Conservation (phyloP, 2,329 filamentous ascomycete genomes). For the Neurospora crassa region DNA sequence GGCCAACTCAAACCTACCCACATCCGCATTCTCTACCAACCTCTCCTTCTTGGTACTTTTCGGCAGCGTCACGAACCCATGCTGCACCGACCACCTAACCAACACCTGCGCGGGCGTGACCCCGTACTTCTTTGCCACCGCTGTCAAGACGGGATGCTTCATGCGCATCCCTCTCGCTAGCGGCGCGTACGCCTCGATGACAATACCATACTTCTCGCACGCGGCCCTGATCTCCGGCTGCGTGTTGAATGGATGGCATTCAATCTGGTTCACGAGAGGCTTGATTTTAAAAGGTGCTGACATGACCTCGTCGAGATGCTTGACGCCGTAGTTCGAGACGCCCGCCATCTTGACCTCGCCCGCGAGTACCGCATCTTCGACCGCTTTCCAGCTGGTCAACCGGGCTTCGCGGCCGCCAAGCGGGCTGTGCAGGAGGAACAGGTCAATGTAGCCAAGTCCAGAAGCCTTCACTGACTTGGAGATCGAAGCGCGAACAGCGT, state of each 20-base stretch:
- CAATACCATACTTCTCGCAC: constrained; percentile 56
- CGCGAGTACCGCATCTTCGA: constrained; percentile 65
- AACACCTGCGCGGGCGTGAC: constrained; percentile 66
- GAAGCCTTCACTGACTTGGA: constrained; percentile 53
- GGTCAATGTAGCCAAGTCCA: constrained; percentile 64
- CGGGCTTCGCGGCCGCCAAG: constrained; percentile 62
- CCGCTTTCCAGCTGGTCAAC: constrained; percentile 63
- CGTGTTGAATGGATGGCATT: constrained; percentile 77
- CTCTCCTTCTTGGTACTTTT: constrained; percentile 58
- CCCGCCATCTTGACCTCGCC: constrained; percentile 64
- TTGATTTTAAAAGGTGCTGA: too few relatives aligned
- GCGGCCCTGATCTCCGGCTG: constrained; percentile 55
- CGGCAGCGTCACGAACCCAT: constrained; percentile 62
- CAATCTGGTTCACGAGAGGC: constrained; percentile 71
- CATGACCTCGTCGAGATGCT: constrained; percentile 32
- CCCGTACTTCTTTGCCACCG: constrained; percentile 56
- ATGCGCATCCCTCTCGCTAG: constrained; percentile 63
- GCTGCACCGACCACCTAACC: constrained; percentile 69
- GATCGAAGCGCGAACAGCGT: constrained; percentile 58
- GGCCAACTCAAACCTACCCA: constrained; percentile 51
- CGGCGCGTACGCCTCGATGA: constrained; percentile 72
- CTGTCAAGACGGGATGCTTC: constrained; percentile 52
- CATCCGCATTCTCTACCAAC: constrained; percentile 54
- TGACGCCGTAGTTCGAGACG: constrained; percentile 69
- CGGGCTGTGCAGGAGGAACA: constrained; percentile 72